Evolutionary conservation across 495 filamentous ascomycete genomes (phyloP).

Genomic region (Aspergillus nidulans): DNA sequence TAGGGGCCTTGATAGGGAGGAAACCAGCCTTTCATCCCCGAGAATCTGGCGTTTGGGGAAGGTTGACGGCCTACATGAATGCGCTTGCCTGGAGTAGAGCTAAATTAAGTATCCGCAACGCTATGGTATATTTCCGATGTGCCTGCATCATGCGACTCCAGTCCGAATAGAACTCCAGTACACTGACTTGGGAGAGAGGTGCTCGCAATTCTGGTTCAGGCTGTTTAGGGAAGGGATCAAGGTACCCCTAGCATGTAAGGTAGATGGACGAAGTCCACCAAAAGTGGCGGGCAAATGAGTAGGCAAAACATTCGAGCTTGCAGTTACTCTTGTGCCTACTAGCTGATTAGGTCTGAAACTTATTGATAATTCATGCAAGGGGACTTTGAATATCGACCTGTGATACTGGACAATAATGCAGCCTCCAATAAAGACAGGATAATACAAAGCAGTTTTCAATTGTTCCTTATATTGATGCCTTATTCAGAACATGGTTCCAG

Average conservation of each 20-base stretch:
- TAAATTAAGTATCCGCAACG: not conserved
- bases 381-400: not conserved
- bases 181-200: not conserved
- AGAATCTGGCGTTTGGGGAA: not conserved
- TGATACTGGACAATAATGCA: not conserved
- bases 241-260: not conserved
- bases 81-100: not conserved
- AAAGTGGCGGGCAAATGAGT: not conserved
- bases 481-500: not conserved
- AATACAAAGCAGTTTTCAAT: not conserved
- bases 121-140: not conserved
- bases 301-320: not conserved
- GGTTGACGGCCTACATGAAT: not conserved
- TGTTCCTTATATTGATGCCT: not conserved
- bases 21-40: not conserved
- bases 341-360: not conserved
- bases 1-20: slow-evolving; percentile 5
- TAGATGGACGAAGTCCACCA: not conserved
- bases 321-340: not conserved
- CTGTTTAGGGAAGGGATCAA: not conserved
- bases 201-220: not conserved
- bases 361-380: not conserved
- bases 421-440: not conserved
- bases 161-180: no score
- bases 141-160: not conserved